Evolutionary conservation across 2,329 filamentous ascomycete genomes (phyloP).

Genomic region (Leptographium galeiforme): DNA sequence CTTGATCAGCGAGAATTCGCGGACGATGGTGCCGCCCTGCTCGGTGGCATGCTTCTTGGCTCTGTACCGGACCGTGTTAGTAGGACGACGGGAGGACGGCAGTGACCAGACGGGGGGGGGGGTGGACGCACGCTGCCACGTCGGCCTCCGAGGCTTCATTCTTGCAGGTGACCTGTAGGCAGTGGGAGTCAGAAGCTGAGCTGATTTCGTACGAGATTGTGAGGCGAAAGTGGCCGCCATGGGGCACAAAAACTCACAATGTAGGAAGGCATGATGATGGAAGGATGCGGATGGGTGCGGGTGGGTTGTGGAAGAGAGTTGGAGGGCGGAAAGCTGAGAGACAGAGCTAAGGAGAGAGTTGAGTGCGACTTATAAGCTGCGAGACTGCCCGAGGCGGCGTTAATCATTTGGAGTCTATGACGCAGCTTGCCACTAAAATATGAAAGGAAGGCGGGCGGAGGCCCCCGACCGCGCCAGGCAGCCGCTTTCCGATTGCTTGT

Average conservation of each 20-base stretch:
- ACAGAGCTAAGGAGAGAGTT: background rate
- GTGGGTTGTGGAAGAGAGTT: background rate
- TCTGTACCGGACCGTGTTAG: constrained; percentile 25
- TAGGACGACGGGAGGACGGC: background rate
- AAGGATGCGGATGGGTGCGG: background rate
- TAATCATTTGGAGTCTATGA: background rate
- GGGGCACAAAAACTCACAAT: constrained; percentile 7
- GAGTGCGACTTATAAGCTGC: too few species aligned
- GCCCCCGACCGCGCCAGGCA: background rate
- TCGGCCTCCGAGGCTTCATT: constrained; percentile 51
- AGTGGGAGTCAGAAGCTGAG: background rate
- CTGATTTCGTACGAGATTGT: background rate
- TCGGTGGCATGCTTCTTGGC: constrained; percentile 63
- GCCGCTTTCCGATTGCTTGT: background rate
- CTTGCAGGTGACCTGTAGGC: constrained; percentile 63
- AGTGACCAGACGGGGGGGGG: background rate
- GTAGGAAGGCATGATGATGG: constrained; percentile 12
- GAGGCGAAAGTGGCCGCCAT: too few species aligned
- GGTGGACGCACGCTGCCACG: constrained; percentile 47
- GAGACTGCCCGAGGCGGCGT: background rate
- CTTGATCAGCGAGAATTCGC: constrained; percentile 80
- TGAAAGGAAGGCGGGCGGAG: background rate
- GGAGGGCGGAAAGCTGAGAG: background rate
- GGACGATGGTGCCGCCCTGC: constrained; percentile 70
- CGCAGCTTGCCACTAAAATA: background rate